Evolutionary conservation across 352 stramenopile species (phyloP).

Genomic region (Phytophthora aleatoria): DNA sequence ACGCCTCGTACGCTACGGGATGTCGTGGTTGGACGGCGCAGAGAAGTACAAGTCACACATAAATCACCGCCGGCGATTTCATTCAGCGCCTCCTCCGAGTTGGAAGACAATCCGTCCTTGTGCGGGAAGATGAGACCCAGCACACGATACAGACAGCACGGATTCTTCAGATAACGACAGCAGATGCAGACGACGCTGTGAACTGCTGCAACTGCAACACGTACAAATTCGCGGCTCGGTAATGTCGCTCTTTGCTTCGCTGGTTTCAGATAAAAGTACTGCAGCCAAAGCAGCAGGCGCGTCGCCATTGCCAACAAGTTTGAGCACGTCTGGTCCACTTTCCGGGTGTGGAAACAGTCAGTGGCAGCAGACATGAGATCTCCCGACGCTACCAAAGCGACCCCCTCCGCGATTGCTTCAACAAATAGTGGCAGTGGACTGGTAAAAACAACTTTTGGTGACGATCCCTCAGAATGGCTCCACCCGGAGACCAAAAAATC

Average conservation of each 20-base stretch:
- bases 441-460: slow-evolving; percentile 28
- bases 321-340: slow-evolving; percentile 69
- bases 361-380: slow-evolving; percentile 62
- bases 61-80: slow-evolving; percentile 60
- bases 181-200: slow-evolving; percentile 80
- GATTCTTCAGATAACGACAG: slow-evolving; percentile 63
- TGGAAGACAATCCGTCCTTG: slow-evolving; percentile 60
- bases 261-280: slow-evolving; percentile 65
- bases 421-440: slow-evolving; percentile 63
- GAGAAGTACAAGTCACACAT: slow-evolving; percentile 51
- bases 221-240: slow-evolving; percentile 57
- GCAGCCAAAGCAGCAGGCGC: slow-evolving; percentile 65
- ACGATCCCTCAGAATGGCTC: slow-evolving; percentile 26
- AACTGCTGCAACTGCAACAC: slow-evolving; percentile 62
- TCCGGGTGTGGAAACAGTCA: slow-evolving; percentile 54
- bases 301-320: slow-evolving; percentile 62
- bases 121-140: slow-evolving; percentile 76
- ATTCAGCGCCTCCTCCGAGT: slow-evolving; percentile 53
- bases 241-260: slow-evolving; percentile 35
- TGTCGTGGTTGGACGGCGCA: slow-evolving; percentile 22
- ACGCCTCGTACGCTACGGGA: slow-evolving; percentile 6
- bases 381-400: slow-evolving; percentile 51
- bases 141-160: slow-evolving; percentile 73
- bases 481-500: slow-evolving; percentile 68
- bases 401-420: slow-evolving; percentile 61